Percentiles rank a stretch among this genome's conserved stretches.
Evolutionary conservation across 139 green algal genomes (phyloP).

Genomic region (Ettlia oleoabundans): DNA sequence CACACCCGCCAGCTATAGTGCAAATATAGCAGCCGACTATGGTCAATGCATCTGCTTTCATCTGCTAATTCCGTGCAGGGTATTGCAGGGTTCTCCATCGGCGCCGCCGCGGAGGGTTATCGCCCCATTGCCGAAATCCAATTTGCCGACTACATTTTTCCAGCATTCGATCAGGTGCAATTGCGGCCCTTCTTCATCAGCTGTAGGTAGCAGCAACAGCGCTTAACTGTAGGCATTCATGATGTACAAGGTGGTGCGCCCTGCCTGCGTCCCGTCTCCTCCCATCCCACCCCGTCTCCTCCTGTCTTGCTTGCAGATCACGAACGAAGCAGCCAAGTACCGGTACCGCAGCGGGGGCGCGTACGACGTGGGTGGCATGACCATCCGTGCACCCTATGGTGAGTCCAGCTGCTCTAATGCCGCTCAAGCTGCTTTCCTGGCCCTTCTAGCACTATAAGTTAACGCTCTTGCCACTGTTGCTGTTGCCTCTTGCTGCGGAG

Average conservation of each 20-base stretch:
- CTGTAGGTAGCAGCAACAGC: neutral
- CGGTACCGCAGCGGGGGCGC: slow-evolving; percentile 84
- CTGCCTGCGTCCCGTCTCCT: neutral
- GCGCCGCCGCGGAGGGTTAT: slow-evolving; percentile 77
- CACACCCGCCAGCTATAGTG: no score
- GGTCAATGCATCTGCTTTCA: neutral
- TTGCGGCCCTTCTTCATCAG: neutral
- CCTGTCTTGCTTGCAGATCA: slow-evolving; percentile 54
- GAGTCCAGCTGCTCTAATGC: neutral
- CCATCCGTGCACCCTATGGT: slow-evolving; percentile 89
- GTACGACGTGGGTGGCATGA: slow-evolving; percentile 89
- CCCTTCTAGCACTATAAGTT: no score
- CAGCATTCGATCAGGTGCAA: slow-evolving; percentile 89
- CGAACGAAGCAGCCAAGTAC: slow-evolving; percentile 94
- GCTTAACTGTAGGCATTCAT: neutral
- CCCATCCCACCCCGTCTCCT: neutral
- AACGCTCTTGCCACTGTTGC: no score
- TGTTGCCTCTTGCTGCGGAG: no score
- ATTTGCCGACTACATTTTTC: slow-evolving; percentile 89
- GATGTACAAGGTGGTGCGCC: neutral
- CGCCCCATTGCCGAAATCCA: slow-evolving; percentile 70
- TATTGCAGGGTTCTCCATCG: slow-evolving; percentile 93
- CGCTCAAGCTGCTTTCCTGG: neutral
- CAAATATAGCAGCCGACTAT: neutral
- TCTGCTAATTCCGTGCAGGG: slow-evolving; percentile 58